Evolutionary conservation across 1,284 basidiomycete genomes (phyloP), one percentile per base, ranked within the genome.

Genomic region (Melampsora medusae): DNA sequence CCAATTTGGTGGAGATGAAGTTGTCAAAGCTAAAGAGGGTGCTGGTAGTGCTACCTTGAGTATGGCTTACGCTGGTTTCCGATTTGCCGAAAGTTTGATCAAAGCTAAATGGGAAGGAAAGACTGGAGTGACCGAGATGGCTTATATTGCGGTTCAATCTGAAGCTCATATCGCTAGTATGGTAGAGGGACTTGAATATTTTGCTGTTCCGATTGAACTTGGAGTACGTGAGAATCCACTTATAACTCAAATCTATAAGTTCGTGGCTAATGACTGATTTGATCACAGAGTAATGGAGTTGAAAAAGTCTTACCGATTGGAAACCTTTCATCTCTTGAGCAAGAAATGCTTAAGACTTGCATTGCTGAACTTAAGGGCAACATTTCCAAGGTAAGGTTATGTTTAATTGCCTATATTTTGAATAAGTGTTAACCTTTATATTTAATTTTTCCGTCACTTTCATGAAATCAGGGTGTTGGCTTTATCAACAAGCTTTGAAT

Each of bases 151-250:
- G 17, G 67, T 76, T 28, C 59, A 66, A 53, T 56, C 62, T n/a
- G 67, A 76, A 61, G 61, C 60, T 28, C 67, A 69, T 46, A 69
- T 76, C 46, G 48, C 66, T 25, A 49, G 53, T 62, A 53, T 86
- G 76, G 83, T 83, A 50, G 75, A 81, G 67, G 84, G 85, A 76
- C 80, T 95, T 81, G 88, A 91, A 83, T 97, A 90, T 87, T 97
- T 97, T 88, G 91, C 92, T 28, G 90, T 91, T 79, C 90, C 89
- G 80, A 90, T 97, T 80, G 91, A 94, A 85, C 91, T 97, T 79
- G 92, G 92, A 81, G 91, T 93, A 87, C 80, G 84, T 84, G 79
- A 61, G 80, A 79, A 46, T 42, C 38, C 38, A 42, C 1, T 81
- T 78, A 25, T 62, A 1, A 56, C 4, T 56, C 19, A 22, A 7